Percentiles rank a stretch among this genome's conserved stretches.
Conservation (phyloP, 495 filamentous ascomycete species). For the Tuber melanosporum region DNA sequence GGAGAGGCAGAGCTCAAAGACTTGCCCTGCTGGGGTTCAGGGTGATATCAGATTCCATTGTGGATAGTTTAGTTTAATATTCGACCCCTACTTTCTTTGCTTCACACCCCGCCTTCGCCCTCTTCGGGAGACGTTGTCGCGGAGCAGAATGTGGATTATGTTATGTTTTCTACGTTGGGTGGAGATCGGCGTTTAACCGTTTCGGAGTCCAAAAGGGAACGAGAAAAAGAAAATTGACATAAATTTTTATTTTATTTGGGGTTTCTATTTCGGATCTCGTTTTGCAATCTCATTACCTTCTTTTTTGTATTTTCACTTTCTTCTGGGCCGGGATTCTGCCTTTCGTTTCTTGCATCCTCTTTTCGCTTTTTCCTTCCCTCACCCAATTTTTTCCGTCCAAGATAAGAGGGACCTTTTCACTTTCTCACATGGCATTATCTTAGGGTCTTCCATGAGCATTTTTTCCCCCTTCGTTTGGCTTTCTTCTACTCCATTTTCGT, state of each 20-base stretch:
- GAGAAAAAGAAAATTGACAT: neutral
- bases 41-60: slow-evolving; percentile 26
- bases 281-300: slow-evolving; percentile 26
- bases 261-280: slow-evolving; percentile 9
- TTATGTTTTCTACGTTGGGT: slow-evolving; percentile 40
- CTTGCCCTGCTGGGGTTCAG: slow-evolving; percentile 28
- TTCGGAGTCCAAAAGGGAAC: neutral
- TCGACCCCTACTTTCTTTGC: slow-evolving; percentile 22
- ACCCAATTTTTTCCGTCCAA: neutral
- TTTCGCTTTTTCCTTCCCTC: neutral
- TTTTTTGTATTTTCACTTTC: slow-evolving; percentile 14
- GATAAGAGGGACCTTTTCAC: neutral
- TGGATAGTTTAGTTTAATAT: slow-evolving; percentile 35
- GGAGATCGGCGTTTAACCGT: slow-evolving; percentile 39
- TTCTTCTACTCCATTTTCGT: neutral
- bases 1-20: slow-evolving; percentile 7
- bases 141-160: slow-evolving; percentile 3
- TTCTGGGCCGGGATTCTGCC: slow-evolving; percentile 2
- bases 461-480: neutral
- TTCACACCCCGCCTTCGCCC: slow-evolving; percentile 10
- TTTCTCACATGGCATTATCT: neutral
- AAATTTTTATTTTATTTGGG: neutral
- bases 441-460: slow-evolving; percentile 10
- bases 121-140: slow-evolving; percentile 10
- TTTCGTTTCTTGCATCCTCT: slow-evolving; percentile 8